phyloP scores from a whole-genome alignment of 768 basidiomycete genomes.

The Terana coerulea region DNA sequence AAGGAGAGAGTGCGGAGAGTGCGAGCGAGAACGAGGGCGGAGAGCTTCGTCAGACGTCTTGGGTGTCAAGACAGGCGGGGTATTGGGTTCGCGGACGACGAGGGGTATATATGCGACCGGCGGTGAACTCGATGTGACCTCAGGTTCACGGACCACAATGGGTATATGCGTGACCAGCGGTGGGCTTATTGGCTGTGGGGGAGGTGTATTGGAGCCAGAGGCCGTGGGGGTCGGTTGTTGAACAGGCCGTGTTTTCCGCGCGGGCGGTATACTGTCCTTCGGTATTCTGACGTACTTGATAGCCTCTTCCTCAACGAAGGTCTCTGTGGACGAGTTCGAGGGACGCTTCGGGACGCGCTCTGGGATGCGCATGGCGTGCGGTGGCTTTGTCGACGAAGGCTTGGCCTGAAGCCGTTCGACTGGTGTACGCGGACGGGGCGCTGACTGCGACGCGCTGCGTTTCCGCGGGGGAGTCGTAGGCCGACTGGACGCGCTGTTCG shows the following conservation, averaged over 20 bases:
- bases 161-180: neutral
- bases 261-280: neutral
- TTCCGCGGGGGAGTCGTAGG: neutral
- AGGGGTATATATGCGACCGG: neutral
- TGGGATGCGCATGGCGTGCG: slow-evolving; percentile 5
- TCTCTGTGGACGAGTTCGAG: slow-evolving; percentile 13
- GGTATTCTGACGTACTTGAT: neutral
- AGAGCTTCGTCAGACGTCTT: slow-evolving; percentile 1
- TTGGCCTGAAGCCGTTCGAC: neutral
- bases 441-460: neutral
- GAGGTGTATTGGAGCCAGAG: neutral
- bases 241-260: too few species aligned
- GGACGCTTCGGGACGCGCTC: slow-evolving; percentile 18
- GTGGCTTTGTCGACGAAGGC: neutral
- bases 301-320: slow-evolving; percentile 7
- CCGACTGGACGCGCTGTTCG: slow-evolving; percentile 2
- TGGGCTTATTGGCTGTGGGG: neutral
- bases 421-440: neutral
- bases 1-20: neutral
- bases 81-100: slow-evolving; percentile 2
- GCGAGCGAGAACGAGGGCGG: neutral
- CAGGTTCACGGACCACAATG: neutral
- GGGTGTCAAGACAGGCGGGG: slow-evolving; percentile 1
- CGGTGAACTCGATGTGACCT: neutral
- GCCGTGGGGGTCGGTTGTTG: neutral